Evolutionary conservation across 129 eudicot species (phyloP).

Genomic region (Ambrosia trifida): DNA sequence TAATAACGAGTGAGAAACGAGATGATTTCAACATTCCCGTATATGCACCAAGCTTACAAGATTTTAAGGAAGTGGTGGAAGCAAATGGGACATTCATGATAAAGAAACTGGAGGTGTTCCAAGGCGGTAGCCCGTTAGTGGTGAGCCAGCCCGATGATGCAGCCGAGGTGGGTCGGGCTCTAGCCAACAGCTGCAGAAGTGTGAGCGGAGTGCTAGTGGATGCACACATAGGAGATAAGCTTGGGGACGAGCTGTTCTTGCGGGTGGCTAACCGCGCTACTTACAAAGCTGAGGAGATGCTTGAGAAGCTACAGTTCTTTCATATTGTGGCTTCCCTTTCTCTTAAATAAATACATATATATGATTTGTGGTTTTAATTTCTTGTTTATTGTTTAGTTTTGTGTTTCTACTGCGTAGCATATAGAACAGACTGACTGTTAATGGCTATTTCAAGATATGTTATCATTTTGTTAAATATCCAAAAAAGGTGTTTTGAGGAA

Average conservation of each 20-base stretch:
- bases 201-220: conserved; percentile 94
- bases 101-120: conserved; percentile 69
- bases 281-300: conserved; percentile 70
- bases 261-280: conserved; percentile 69
- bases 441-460: conserved; percentile 20
- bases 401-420: not conserved
- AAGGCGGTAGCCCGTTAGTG: conserved; percentile 94
- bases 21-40: conserved; percentile 94
- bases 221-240: conserved; percentile 86
- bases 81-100: conserved; percentile 67
- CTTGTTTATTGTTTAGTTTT: conserved; percentile 16
- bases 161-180: conserved; percentile 71
- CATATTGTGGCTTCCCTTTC: conserved; percentile 93
- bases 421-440: conserved; percentile 19
- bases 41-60: conserved; percentile 82
- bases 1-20: conserved; percentile 64
- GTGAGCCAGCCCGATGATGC: conserved; percentile 70
- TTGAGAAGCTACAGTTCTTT: conserved; percentile 79
- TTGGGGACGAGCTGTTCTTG: conserved; percentile 64
- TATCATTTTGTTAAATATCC: not conserved
- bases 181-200: conserved; percentile 80
- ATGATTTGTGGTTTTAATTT: conserved; percentile 2
- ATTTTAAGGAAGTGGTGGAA: conserved; percentile 86
- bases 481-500: not conserved
- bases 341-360: conserved; percentile 36